phyloP scores from a whole-genome alignment of 148 eudicot genomes.

The Vaccinium macrocarpon region DNA sequence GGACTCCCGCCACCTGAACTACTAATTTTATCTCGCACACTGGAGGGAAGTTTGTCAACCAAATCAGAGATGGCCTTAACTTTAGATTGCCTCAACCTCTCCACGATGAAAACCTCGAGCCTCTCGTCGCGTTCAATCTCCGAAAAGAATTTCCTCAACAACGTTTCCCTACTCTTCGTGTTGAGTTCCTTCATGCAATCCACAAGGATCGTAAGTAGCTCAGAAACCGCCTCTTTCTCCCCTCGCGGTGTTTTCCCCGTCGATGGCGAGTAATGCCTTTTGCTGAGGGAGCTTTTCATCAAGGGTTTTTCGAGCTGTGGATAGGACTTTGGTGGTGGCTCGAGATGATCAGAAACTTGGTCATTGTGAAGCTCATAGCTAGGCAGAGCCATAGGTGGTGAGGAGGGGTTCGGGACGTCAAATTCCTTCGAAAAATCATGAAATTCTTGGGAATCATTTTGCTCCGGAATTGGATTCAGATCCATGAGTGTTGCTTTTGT shows the following conservation, averaged over 20 bases:
- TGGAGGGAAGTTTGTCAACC: background rate
- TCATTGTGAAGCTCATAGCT: background rate
- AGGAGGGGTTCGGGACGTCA: background rate
- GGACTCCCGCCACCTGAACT: background rate
- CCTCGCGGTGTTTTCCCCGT: slow-evolving; percentile 5
- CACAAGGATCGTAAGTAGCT: background rate
- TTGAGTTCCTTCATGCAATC: slow-evolving; percentile 10
- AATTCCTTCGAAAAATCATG: background rate
- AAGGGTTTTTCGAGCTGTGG: background rate
- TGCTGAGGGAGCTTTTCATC: background rate
- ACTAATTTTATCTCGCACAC: background rate
- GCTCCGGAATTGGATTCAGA: background rate
- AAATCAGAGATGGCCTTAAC: slow-evolving; percentile 6
- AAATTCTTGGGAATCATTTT: slow-evolving; percentile 6
- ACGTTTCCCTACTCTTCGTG: background rate
- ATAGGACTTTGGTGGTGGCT: background rate
- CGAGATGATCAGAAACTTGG: background rate
- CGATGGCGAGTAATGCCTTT: background rate
- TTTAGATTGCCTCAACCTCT: slow-evolving; percentile 5
- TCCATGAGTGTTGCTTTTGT: background rate
- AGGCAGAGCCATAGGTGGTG: background rate
- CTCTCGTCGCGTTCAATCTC: slow-evolving; percentile 11
- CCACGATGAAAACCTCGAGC: slow-evolving; percentile 12
- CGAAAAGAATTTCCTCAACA: slow-evolving; percentile 9
- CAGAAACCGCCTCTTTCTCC: slow-evolving; percentile 12